Evolutionary conservation across 148 eudicot species (phyloP), one percentile per base, ranked within the genome.

Genomic region (Salicornia ramosissima): DNA sequence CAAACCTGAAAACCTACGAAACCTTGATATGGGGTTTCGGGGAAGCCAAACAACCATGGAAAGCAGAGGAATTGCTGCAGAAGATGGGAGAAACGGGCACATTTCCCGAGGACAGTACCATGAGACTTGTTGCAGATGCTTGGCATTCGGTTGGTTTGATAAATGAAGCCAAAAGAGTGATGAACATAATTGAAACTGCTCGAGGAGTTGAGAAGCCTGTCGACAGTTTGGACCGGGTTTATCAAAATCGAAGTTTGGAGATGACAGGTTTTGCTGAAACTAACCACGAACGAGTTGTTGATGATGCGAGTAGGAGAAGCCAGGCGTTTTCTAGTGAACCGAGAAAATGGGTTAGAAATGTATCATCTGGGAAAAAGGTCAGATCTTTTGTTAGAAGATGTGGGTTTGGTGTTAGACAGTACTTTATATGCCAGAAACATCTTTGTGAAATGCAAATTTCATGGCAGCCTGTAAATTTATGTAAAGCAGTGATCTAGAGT

Each of bases 1-100:
- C 99, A 0, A 89, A 91, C 67, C 56, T 89, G 70, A 95, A 84
- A 73, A 86, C 96, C 19, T 91, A 82, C 60, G 91, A 95, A 43
- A 95, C 97, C 18, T 64, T 95, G 6, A 86, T 91, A 51, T 86
- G 99, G 99, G 99, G 99, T 4, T 91, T 75, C 64, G 87, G 88
- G 62, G 97, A 95, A 80, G 92, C 90, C 4, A 87, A 83, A 77
- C 96, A 82, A 72, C 97, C 97, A 1, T 87, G 88, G 99, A 87
- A 91, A 76, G 93, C 88, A 0, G 93, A 95, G 73, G 99, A 91
- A 62, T 29, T 89, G 43, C 81, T 95, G 19, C 80, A 77, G 31
- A 64, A 71, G 25, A 89, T 91, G 97, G 79, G 78, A 78, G 80
- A 78, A 21, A 87, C 64, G 42, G 87, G 88, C 8, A 75, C 91